Evolutionary conservation across 352 stramenopile genomes (phyloP).

Genomic region (Pythium sukuiense): DNA sequence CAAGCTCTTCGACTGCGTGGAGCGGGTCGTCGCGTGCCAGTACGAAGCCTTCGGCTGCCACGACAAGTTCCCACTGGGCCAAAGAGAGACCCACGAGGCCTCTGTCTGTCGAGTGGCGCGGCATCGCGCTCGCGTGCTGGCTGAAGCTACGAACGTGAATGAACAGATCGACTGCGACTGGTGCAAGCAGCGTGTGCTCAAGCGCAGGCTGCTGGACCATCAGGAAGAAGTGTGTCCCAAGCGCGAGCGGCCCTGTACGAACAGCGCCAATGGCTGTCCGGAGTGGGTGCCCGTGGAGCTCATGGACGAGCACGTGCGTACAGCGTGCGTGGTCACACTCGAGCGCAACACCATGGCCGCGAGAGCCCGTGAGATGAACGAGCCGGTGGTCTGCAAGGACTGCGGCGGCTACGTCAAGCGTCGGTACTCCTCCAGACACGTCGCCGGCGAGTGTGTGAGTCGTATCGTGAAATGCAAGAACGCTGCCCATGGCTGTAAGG

Average conservation of each 20-base stretch:
- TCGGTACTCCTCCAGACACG: constrained; percentile 44
- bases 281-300: constrained; percentile 72
- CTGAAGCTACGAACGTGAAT: constrained; percentile 48
- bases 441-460: constrained; percentile 51
- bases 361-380: constrained; percentile 49
- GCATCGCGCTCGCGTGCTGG: constrained; percentile 39
- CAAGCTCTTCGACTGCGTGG: constrained; percentile 41
- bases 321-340: constrained; percentile 48
- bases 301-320: constrained; percentile 50
- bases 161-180: constrained; percentile 61
- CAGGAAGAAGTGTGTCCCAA: constrained; percentile 75
- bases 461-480: constrained; percentile 73
- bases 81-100: constrained; percentile 44
- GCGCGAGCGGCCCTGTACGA: constrained; percentile 70
- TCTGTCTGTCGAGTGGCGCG: constrained; percentile 44
- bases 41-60: constrained; percentile 57
- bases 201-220: constrained; percentile 68
- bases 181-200: constrained; percentile 60
- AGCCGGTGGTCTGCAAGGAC: constrained; percentile 42
- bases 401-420: constrained; percentile 44
- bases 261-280: constrained; percentile 51
- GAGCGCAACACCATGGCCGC: constrained; percentile 57
- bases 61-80: constrained; percentile 35
- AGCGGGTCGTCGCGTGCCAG: constrained; percentile 47
- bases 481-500: constrained; percentile 57